Evolutionary conservation across 768 basidiomycete species (phyloP).

Genomic region (Rhizopogon salebrosus): DNA sequence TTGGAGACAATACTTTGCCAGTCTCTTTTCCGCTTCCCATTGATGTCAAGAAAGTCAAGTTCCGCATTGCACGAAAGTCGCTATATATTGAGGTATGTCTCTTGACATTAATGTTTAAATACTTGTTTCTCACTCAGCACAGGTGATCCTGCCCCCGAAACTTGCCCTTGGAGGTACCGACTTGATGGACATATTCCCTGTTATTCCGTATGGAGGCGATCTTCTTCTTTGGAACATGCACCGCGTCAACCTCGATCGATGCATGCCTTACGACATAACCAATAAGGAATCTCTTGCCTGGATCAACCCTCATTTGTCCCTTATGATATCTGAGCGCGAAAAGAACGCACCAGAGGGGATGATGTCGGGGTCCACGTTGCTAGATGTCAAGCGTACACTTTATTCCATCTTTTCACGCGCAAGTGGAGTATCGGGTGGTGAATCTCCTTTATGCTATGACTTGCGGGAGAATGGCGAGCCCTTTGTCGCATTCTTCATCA

Average conservation of each 20-base stretch:
- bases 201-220: conserved; percentile 10
- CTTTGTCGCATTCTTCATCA: conserved; percentile 44
- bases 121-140: neutral
- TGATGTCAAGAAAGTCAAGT: conserved; percentile 27
- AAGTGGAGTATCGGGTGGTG: conserved; percentile 17
- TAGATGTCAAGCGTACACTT: conserved; percentile 29
- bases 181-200: conserved; percentile 24
- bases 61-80: conserved; percentile 51
- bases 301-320: conserved; percentile 27
- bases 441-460: conserved; percentile 13
- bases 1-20: conserved; percentile 16
- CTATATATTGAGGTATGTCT: conserved; percentile 36
- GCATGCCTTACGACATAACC: conserved; percentile 26
- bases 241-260: conserved; percentile 29
- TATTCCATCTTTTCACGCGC: conserved; percentile 21
- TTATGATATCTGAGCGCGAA: conserved; percentile 30
- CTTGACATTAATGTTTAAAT: neutral
- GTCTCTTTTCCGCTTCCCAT: conserved; percentile 43
- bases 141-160: conserved; percentile 18
- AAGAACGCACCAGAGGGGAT: conserved; percentile 10
- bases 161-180: conserved; percentile 10
- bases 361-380: conserved; percentile 11
- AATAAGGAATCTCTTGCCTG: conserved; percentile 17
- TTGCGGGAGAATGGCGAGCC: conserved; percentile 11
- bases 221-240: conserved; percentile 33